Evolutionary conservation across 495 filamentous ascomycete species (phyloP).

Genomic region (Penicillium diatomitis): DNA sequence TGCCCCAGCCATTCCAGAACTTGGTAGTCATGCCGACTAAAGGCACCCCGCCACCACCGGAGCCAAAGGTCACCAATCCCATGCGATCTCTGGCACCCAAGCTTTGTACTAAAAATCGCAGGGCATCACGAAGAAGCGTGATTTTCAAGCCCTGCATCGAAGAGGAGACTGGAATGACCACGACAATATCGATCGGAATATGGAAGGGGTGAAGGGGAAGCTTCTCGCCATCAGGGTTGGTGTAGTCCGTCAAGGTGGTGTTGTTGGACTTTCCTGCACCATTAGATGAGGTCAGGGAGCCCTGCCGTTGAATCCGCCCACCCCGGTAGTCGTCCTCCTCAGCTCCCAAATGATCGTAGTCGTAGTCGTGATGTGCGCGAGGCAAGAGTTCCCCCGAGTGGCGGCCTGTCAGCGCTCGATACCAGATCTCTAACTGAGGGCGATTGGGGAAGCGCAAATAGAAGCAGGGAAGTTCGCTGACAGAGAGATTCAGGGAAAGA

Average conservation of each 20-base stretch:
- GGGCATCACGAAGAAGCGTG: conserved; percentile 82
- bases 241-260: conserved; percentile 46
- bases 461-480: conserved; percentile 92
- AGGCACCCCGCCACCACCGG: conserved; percentile 84
- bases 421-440: conserved; percentile 83
- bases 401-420: conserved; percentile 76
- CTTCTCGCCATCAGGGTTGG: conserved; percentile 50
- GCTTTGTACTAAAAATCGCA: conserved; percentile 85
- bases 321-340: conserved; percentile 89
- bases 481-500: conserved; percentile 83
- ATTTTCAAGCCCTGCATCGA: conserved; percentile 99
- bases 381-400: conserved; percentile 53
- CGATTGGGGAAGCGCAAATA: conserved; percentile 85
- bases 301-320: conserved; percentile 65
- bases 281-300: conserved; percentile 80
- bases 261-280: conserved; percentile 46
- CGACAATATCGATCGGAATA: conserved; percentile 90
- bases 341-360: conserved; percentile 67
- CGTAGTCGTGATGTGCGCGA: conserved; percentile 66
- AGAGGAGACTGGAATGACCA: conserved; percentile 94
- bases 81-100: conserved; percentile 94
- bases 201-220: conserved; percentile 60
- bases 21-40: conserved; percentile 98
- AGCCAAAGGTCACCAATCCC: conserved; percentile 96
- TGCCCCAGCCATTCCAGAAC: conserved; percentile 83